These are phyloP conservation scores for Aspergillus steynii DNA, from an alignment of 495 filamentous ascomycete species.

Conservation along the genomic window DNA sequence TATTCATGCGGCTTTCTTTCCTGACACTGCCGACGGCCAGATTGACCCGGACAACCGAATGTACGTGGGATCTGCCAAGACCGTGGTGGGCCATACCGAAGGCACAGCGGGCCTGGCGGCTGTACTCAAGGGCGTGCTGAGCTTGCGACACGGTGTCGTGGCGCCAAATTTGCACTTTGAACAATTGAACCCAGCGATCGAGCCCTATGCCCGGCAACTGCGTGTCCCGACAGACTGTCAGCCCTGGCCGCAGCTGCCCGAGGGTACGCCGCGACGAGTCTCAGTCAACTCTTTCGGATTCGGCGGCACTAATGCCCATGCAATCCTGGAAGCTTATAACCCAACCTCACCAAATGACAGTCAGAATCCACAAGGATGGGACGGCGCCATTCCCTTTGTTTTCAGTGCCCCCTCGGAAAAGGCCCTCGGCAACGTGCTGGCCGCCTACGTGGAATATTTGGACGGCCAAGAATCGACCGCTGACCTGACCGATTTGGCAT, in stretches of 20 bases:
- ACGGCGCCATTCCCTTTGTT: conserved; percentile 12
- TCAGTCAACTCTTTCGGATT: conserved; percentile 67
- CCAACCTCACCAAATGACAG: background rate
- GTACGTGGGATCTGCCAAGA: conserved; percentile 53
- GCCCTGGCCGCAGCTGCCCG: background rate
- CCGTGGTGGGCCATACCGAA: conserved; percentile 55
- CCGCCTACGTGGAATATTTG: conserved; percentile 1
- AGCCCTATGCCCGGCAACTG: conserved; percentile 10
- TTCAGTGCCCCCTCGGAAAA: conserved; percentile 23
- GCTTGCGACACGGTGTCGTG: conserved; percentile 46
- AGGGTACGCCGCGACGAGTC: conserved; percentile 45
- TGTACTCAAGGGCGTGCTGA: conserved; percentile 31
- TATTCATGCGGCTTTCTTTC: conserved; percentile 1
- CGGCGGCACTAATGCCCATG: conserved; percentile 61
- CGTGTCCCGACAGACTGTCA: background rate
- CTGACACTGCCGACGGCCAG: background rate
- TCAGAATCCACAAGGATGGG: background rate
- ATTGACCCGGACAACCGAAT: conserved; percentile 15
- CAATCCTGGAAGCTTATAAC: conserved; percentile 48
- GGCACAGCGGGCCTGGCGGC: conserved; percentile 28
- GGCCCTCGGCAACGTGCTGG: conserved; percentile 12
- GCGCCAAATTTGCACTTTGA: conserved; percentile 55
- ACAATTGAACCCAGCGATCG: conserved; percentile 40
- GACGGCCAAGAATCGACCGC: too few species aligned
- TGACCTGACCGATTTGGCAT: too few species aligned